Conservation (phyloP, 2,329 filamentous ascomycete genomes). For the Domatiomyces globalis region DNA sequence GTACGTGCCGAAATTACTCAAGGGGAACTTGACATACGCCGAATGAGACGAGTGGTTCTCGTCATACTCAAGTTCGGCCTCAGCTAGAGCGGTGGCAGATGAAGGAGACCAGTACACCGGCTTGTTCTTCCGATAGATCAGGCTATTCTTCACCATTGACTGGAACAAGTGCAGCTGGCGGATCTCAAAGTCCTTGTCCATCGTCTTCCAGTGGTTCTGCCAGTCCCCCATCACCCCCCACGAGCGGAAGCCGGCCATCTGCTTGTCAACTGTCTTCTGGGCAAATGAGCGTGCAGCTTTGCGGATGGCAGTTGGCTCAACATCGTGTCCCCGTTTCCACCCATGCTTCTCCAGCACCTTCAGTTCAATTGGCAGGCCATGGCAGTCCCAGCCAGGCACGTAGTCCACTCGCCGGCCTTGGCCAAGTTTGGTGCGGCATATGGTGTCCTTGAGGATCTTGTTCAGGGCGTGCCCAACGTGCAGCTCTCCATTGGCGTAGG, state of each 20-base stretch:
- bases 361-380: slow-evolving; percentile 91
- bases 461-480: slow-evolving; percentile 93
- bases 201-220: slow-evolving; percentile 48
- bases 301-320: slow-evolving; percentile 36
- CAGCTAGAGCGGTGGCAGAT: slow-evolving; percentile 48
- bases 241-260: slow-evolving; percentile 44
- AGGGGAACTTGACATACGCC: slow-evolving; percentile 59
- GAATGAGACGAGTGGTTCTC: slow-evolving; percentile 46
- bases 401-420: slow-evolving; percentile 66
- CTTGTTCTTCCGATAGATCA: slow-evolving; percentile 49
- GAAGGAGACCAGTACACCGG: slow-evolving; percentile 55
- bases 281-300: slow-evolving; percentile 42
- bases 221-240: slow-evolving; percentile 54
- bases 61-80: slow-evolving; percentile 52
- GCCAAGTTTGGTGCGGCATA: slow-evolving; percentile 65
- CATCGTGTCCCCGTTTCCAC: slow-evolving; percentile 28
- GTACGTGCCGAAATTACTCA: slow-evolving; percentile 32
- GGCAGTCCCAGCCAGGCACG: slow-evolving; percentile 92
- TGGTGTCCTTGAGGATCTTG: slow-evolving; percentile 92
- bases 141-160: slow-evolving; percentile 46
- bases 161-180: slow-evolving; percentile 46
- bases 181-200: slow-evolving; percentile 48
- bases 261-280: slow-evolving; percentile 40
- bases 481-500: slow-evolving; percentile 84
- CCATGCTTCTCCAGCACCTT: slow-evolving; percentile 61